These are phyloP conservation scores for Geranomyces michiganensis DNA, from an alignment of 192 early-diverging fungal genomes.

Conservation along the genomic window DNA sequence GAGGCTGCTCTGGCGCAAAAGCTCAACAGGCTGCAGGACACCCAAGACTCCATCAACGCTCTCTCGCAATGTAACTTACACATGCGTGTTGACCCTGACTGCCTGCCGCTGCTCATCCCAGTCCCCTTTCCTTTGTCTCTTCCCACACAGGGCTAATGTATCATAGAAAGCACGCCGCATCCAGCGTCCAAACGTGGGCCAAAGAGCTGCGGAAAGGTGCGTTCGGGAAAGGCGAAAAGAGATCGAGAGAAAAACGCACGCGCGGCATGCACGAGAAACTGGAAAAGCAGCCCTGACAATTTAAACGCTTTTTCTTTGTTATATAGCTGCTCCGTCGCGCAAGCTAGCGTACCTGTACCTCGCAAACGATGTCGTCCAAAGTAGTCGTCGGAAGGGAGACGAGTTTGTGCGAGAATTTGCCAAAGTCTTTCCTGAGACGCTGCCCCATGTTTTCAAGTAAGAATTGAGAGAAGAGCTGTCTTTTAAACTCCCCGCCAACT, in stretches of 20 bases:
- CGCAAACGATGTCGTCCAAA: constrained; percentile 52
- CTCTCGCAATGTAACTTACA: constrained; percentile 33
- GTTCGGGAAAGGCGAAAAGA: too few relatives aligned
- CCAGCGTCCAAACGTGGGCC: constrained; percentile 40
- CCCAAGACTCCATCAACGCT: constrained; percentile 46
- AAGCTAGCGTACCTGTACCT: constrained; percentile 46
- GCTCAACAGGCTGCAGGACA: constrained; percentile 41
- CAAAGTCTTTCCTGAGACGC: constrained; percentile 35
- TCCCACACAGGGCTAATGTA: constrained; percentile 43
- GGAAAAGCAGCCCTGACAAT: too few relatives aligned
- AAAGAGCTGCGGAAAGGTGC: constrained; percentile 43
- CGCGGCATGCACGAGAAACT: too few relatives aligned
- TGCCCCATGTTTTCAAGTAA: constrained; percentile 17
- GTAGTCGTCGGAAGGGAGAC: constrained; percentile 39
- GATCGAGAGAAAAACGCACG: too few relatives aligned
- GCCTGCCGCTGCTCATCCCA: too few relatives aligned
- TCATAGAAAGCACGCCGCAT: constrained; percentile 43
- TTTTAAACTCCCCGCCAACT: too few relatives aligned
- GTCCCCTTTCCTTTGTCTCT: too few relatives aligned
- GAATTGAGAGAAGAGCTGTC: too few relatives aligned
- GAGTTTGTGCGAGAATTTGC: constrained; percentile 44
- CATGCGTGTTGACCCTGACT: too few relatives aligned
- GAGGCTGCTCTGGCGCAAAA: constrained; percentile 36
- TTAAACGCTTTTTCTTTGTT: too few relatives aligned
- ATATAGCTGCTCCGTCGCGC: constrained; percentile 9